Base-by-base conservation (phyloP, 768 basidiomycete genomes). In the Leccinum fibrillosum region DNA sequence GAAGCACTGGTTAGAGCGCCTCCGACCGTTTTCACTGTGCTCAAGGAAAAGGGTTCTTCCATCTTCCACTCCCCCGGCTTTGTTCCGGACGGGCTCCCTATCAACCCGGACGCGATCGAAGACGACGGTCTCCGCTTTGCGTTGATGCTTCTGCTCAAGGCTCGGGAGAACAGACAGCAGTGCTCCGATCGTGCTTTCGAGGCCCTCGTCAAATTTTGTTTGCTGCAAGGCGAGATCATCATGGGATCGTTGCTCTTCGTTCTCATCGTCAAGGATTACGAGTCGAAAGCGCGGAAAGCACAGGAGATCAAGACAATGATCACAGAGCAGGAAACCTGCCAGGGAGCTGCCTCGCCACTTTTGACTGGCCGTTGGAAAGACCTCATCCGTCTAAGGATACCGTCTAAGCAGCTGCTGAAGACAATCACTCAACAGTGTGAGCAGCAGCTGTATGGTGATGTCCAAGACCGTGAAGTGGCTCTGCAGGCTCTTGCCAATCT, bases 161-260 rank as follows among this genome's bases (percentile, higher is more conserved):
- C 87, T 0, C 78, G 82, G n/a, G 69, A 77, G 44, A 78, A 80
- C 47, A 77, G 83, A 28, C 82, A 83, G 52, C 74, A 78, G 30
- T 80, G 86, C 47, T 82, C 83, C 2, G 72, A 80, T n/a, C 74
- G 76, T 30, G 83, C 89, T 77, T 89, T 85, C 66, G 78, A 80
- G 53, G 76, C 77, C 2, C 71, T 90, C 51, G 77, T 92, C 61
- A 75, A 80, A 4, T 79, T 86, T 9, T 88, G 86, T 56, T 75
- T 93, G 19, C 68, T 90, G 39, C 89, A 92, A 52, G 89, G 89
- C 25, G 91, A 93, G 67, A 84, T 93, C 51, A 79, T 92, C 42
- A 77, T 89, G n/a, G 90, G 83, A 0, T 86, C 87, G 1, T 72
- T 92, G 26, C 73, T 91, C 5, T 89, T 92, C 56, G 86, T 80